Base-by-base conservation (phyloP, 2,329 filamentous ascomycete species). In the Aureobasidium sp. region DNA sequence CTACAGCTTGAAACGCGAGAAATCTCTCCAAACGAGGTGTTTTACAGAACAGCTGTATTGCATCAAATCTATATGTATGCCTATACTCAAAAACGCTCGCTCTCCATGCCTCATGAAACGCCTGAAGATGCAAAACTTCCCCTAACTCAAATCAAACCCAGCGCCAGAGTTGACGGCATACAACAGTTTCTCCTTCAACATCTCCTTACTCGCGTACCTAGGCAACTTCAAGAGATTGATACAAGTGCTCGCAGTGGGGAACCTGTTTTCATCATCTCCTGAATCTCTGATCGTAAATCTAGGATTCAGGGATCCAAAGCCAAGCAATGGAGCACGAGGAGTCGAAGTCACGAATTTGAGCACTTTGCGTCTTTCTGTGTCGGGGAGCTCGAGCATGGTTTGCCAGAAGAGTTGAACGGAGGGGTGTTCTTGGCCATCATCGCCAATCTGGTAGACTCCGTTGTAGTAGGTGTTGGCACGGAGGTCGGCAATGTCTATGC, bases 311-410 rank as follows among this genome's bases (percentile, higher is more conserved):
- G 94, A 89, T 21, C 85, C 85, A 71, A 99, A 99, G 0, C 94
- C 94, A 3, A 97, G 77, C 48, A 99, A 77, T 3, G 94, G 94
- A 34, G 92, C 93, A 41, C 94, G 82, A 0, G 94, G 93, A 10
- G 94, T 97, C 32, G 88, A 93, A 5, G 92, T 99, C 50, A 97
- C 94, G 68, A 97, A 99, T 70, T 96, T 96, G 65, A 99, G 81
- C 63, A 99, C 89, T 62, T 92, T 89, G 29, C 91, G 81, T 3
- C 90, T 82, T 72, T 97, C 89, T 27, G 79, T 79, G 68, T 97
- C 92, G 10, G 81, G 81, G 64, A 99, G 82, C 3, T 79, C 78
- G 61, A 84, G 81, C 86, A 99, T 87, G 52, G 96, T 91, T 65
- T 89, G 81, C 94, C 94, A 99, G 78, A 99, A 97, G 57, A 95